Conservation (phyloP, 257 asterid species). For the Echium plantagineum region DNA sequence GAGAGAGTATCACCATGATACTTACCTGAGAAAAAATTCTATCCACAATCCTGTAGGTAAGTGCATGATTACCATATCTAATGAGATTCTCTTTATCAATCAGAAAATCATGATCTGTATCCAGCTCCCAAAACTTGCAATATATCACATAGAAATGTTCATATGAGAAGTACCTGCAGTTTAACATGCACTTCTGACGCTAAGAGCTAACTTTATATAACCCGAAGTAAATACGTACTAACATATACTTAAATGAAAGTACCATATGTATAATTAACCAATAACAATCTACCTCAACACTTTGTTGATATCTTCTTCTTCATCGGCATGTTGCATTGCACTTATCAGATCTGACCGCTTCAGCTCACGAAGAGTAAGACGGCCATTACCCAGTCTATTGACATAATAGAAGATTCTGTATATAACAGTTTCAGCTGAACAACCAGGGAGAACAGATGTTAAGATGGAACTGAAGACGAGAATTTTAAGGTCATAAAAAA, state of each 20-base stretch:
- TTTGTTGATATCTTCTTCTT: conserved; percentile 98
- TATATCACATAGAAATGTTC: conserved; percentile 99
- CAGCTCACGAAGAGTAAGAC: conserved; percentile 90
- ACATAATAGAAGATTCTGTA: conserved; percentile 96
- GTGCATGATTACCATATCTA: conserved; percentile 99
- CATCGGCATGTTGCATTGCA: conserved; percentile 99
- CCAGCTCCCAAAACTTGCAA: conserved; percentile 99
- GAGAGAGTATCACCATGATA: conserved; percentile 5
- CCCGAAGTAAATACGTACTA: conserved; percentile 14
- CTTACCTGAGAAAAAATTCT: conserved; percentile 97
- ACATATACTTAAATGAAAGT: background rate
- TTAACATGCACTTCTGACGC: conserved; percentile 7
- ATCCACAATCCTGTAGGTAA: conserved; percentile 98
- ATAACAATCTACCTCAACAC: conserved; percentile 57
- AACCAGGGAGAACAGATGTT: conserved; percentile 35
- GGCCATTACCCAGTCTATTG: conserved; percentile 92
- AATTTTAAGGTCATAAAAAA: background rate
- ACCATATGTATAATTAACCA: background rate
- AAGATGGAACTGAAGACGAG: conserved; percentile 15
- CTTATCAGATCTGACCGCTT: conserved; percentile 77
- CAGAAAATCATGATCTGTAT: conserved; percentile 97
- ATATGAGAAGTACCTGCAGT: conserved; percentile 95
- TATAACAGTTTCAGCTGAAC: conserved; percentile 97
- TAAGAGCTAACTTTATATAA: conserved; percentile 15
- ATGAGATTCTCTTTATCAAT: conserved; percentile 97